A percentile compares a stretch with the other conserved stretches of the same genome.
phyloP scores from a whole-genome alignment of 352 stramenopile species.

The Phytophthora pluvialis region DNA sequence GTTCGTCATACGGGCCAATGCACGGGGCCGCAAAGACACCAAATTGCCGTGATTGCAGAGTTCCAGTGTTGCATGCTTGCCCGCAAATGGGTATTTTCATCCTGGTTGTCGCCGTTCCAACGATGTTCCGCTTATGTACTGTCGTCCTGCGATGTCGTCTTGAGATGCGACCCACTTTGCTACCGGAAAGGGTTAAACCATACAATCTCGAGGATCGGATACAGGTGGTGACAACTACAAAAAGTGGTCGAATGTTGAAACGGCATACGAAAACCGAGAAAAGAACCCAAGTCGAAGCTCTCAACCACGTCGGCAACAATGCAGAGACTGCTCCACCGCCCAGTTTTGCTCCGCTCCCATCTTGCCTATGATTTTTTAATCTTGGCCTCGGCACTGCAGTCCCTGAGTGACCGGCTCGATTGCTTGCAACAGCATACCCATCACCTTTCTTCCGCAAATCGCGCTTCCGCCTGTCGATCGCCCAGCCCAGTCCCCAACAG shows the following conservation, averaged over 20 bases:
- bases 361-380: conserved; percentile 18
- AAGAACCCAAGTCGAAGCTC: not conserved
- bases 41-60: not conserved
- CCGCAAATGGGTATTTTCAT: conserved; percentile 23
- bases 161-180: conserved; percentile 18
- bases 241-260: conserved; percentile 10
- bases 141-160: conserved; percentile 11
- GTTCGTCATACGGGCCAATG: not conserved
- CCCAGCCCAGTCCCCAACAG: conserved; percentile 7
- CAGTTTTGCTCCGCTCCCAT: conserved; percentile 21
- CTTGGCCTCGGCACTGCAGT: conserved; percentile 6
- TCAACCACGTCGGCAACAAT: not conserved
- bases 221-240: conserved; percentile 27
- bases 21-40: not conserved
- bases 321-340: not conserved
- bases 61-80: conserved; percentile 14
- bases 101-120: conserved; percentile 29
- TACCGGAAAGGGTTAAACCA: conserved; percentile 30
- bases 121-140: not conserved
- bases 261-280: conserved; percentile 18
- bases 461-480: conserved; percentile 14
- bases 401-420: conserved; percentile 33
- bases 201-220: conserved; percentile 10
- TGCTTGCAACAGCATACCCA: conserved; percentile 17
- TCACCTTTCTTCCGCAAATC: conserved; percentile 36